Conservation (phyloP, 371 early-diverging fungal genomes). For the Mortierella sp. region DNA sequence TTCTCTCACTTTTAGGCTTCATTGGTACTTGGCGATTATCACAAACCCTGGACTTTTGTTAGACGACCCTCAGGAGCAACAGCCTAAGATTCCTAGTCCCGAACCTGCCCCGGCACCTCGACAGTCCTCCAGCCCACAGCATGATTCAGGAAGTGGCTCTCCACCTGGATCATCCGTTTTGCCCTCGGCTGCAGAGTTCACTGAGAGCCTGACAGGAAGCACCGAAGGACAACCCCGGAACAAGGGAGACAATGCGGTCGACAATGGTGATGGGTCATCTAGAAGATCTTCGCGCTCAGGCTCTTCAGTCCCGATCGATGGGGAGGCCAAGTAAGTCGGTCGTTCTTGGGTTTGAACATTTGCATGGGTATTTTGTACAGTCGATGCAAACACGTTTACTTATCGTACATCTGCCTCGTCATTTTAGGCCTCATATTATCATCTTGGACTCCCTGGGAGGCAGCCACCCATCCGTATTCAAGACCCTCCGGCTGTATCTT, state of each 20-base stretch:
- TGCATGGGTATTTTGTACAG: neutral
- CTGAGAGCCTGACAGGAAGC: neutral
- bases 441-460: constrained; percentile 70
- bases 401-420: neutral
- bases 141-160: neutral
- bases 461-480: constrained; percentile 56
- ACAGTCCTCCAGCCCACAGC: neutral
- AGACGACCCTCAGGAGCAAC: neutral
- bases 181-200: neutral
- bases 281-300: constrained; percentile 19
- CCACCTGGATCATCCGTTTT: neutral
- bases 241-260: neutral
- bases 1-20: constrained; percentile 54
- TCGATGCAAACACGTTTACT: neutral
- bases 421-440: constrained; percentile 44
- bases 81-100: no score
- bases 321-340: constrained; percentile 29
- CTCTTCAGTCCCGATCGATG: constrained; percentile 15
- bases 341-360: no score
- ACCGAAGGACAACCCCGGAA: neutral
- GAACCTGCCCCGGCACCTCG: neutral
- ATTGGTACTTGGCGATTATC: constrained; percentile 79
- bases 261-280: neutral
- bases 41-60: constrained; percentile 62
- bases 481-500: constrained; percentile 59